Conservation (phyloP, 768 basidiomycete genomes). For the Lenzites betulinus region DNA sequence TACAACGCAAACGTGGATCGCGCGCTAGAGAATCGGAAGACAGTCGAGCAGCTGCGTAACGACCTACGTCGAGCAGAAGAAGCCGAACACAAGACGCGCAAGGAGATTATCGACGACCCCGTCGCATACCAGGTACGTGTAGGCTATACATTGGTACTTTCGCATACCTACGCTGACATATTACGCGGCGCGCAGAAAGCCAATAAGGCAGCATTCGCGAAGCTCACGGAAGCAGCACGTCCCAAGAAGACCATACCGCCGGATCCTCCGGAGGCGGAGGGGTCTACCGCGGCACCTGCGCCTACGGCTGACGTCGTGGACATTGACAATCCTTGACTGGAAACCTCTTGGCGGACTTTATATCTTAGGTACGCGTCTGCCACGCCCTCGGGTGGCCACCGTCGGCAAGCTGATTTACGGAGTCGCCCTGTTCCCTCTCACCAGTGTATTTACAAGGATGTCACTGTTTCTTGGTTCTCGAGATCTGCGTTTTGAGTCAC, state of each 20-base stretch:
- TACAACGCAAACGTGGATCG: constrained; percentile 75
- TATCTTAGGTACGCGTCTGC: no score
- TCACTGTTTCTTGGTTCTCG: no score
- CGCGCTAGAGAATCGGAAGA: constrained; percentile 45
- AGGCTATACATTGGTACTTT: no score
- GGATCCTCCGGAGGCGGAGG: background rate
- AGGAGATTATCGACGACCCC: constrained; percentile 41
- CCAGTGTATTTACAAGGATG: no score
- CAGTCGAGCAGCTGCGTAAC: constrained; percentile 45
- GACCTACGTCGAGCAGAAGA: constrained; percentile 66
- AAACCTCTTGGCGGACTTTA: no score
- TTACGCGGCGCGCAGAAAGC: constrained; percentile 27
- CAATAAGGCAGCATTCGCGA: constrained; percentile 35
- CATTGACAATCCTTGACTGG: no score
- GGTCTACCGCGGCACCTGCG: background rate
- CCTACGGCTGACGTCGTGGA: no score
- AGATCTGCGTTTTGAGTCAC: no score
- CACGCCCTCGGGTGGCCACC: no score
- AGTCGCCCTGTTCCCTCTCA: no score
- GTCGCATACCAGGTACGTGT: constrained; percentile 26
- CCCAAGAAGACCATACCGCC: constrained; percentile 15
- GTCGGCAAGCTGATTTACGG: no score
- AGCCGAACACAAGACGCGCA: constrained; percentile 32
- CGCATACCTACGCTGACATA: background rate
- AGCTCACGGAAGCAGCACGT: constrained; percentile 38